Percentiles rank a stretch among this genome's conserved stretches.
Conservation (phyloP, 371 early-diverging fungal species). For the Mycotypha africana region DNA sequence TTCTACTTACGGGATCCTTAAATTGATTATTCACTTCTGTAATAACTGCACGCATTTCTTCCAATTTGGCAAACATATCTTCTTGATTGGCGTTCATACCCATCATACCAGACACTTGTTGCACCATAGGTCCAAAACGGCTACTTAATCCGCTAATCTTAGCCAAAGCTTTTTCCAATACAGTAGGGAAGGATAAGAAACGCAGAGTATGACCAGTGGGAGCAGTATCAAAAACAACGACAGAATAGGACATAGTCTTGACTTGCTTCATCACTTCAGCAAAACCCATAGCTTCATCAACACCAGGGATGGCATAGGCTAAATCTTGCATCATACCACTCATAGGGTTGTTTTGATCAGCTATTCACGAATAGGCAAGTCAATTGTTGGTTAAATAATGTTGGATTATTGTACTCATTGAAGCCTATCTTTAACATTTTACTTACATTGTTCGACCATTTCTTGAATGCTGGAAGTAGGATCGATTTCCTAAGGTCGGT, state of each 20-base stretch:
- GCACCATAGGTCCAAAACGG: slow-evolving; percentile 93
- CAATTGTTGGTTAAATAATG: too few relatives aligned
- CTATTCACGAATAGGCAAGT: slow-evolving; percentile 46
- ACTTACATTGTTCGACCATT: slow-evolving; percentile 86
- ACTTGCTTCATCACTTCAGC: slow-evolving; percentile 99
- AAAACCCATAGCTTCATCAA: slow-evolving; percentile 99
- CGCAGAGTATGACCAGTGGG: slow-evolving; percentile 99
- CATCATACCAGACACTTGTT: slow-evolving; percentile 95
- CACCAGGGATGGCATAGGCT: slow-evolving; percentile 97
- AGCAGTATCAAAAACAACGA: slow-evolving; percentile 98
- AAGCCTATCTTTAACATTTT: too few relatives aligned
- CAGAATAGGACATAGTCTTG: slow-evolving; percentile 97
- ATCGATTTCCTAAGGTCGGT: slow-evolving; percentile 84
- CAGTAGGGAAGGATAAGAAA: slow-evolving; percentile 95
- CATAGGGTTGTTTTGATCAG: slow-evolving; percentile 76
- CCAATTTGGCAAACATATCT: slow-evolving; percentile 92
- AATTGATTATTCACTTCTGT: slow-evolving; percentile 97
- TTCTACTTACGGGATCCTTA: slow-evolving; percentile 78
- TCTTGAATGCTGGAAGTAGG: slow-evolving; percentile 95
- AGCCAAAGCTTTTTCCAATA: slow-evolving; percentile 93
- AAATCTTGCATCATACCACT: slow-evolving; percentile 91
- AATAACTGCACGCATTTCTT: slow-evolving; percentile 90
- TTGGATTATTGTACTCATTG: too few relatives aligned
- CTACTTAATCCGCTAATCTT: slow-evolving; percentile 91
- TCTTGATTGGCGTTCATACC: slow-evolving; percentile 86